Evolutionary conservation across 2,329 filamentous ascomycete species (phyloP).

Genomic region (Fusarium albosuccineum): DNA sequence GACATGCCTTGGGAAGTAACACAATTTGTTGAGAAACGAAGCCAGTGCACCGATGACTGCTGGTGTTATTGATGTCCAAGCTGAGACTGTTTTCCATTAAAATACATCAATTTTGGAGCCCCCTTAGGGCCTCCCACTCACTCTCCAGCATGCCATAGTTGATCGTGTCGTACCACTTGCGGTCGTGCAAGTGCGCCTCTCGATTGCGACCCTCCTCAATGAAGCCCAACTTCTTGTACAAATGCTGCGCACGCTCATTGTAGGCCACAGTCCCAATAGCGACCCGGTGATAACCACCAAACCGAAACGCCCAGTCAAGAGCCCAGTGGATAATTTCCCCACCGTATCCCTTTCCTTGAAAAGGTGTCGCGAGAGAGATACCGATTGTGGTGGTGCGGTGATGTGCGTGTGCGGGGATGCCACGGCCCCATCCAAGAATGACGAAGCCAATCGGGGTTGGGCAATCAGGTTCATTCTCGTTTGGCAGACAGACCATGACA

Average conservation of each 20-base stretch:
- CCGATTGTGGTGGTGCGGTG: conserved; percentile 46
- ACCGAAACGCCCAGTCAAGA: conserved; percentile 60
- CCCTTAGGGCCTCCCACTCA: conserved; percentile 49
- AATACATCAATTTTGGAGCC: too few species aligned
- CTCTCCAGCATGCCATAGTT: conserved; percentile 54
- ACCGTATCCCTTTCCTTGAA: conserved; percentile 60
- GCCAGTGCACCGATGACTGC: too few species aligned
- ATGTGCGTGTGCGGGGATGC: neutral
- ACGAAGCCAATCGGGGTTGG: conserved; percentile 26
- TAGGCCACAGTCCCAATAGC: conserved; percentile 55
- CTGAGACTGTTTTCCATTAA: too few species aligned
- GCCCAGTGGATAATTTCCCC: conserved; percentile 61
- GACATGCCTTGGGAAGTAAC: too few species aligned
- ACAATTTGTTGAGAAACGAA: too few species aligned
- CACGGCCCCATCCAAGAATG: conserved; percentile 17
- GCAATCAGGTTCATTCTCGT: neutral
- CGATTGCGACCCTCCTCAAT: conserved; percentile 57
- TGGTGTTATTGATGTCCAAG: too few species aligned
- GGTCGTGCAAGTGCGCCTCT: conserved; percentile 58
- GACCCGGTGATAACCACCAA: conserved; percentile 60
- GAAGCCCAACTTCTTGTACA: conserved; percentile 63
- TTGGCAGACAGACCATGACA: conserved; percentile 19
- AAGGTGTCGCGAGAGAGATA: conserved; percentile 51
- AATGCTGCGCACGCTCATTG: conserved; percentile 56
- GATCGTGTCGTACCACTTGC: conserved; percentile 55